Percentiles rank a stretch among this genome's conserved stretches.
Conservation (phyloP, 257 asterid species). For the Striga asiatica region DNA sequence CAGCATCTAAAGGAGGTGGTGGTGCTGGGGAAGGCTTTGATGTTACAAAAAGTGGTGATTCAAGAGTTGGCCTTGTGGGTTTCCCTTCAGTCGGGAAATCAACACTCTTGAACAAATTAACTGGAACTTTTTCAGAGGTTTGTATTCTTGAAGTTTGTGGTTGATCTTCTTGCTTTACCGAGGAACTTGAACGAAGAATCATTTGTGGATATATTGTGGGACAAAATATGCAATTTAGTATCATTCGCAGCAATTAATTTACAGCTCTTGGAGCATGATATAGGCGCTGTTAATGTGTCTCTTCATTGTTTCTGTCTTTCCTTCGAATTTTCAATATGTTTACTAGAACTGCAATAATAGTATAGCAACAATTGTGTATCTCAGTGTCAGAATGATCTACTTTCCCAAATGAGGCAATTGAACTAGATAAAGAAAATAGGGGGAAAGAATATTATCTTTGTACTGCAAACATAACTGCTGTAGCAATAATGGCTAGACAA, state of each 20-base stretch:
- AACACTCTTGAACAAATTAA: conserved; percentile 81
- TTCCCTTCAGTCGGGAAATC: conserved; percentile 98
- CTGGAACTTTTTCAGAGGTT: conserved; percentile 97
- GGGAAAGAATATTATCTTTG: neutral
- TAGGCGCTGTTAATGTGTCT: neutral
- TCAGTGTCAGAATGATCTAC: neutral
- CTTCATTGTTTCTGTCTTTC: neutral
- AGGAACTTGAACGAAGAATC: neutral
- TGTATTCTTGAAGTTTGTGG: conserved; percentile 14
- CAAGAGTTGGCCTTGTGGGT: conserved; percentile 96
- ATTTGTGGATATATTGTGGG: neutral
- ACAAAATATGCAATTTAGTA: neutral
- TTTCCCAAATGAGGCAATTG: neutral
- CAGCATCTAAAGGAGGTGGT: conserved; percentile 91
- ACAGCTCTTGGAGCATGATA: neutral
- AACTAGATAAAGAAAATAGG: neutral
- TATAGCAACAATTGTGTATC: neutral
- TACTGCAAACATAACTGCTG: neutral
- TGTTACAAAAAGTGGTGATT: conserved; percentile 97
- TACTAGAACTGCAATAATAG: neutral
- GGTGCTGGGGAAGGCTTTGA: conserved; percentile 99
- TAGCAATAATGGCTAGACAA: neutral
- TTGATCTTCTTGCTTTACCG: conserved; percentile 4
- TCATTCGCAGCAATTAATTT: neutral
- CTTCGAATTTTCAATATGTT: neutral